Conservation (phyloP, 2,329 filamentous ascomycete genomes). For the Cladophialophora bantiana region DNA sequence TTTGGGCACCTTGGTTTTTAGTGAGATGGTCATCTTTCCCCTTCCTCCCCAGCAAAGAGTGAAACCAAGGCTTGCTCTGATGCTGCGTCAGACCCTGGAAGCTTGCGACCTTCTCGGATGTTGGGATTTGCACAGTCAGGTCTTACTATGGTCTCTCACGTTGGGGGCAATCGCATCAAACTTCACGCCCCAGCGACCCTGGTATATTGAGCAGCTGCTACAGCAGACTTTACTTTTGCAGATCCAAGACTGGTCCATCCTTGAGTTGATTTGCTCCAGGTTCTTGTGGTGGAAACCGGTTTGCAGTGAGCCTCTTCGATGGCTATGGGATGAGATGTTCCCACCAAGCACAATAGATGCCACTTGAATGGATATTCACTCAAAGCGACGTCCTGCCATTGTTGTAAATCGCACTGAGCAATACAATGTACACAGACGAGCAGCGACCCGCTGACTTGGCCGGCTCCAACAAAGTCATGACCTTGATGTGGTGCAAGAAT, state of each 20-base stretch:
- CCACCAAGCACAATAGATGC: conserved; percentile 4
- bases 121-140: conserved; percentile 30
- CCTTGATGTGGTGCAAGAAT: neutral
- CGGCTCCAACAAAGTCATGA: neutral
- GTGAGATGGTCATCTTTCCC: conserved; percentile 35
- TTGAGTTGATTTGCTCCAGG: conserved; percentile 28
- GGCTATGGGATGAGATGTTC: conserved; percentile 30
- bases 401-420: neutral
- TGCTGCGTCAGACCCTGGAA: conserved; percentile 28
- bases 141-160: conserved; percentile 33
- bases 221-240: conserved; percentile 22
- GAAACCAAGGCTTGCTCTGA: conserved; percentile 23
- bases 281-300: conserved; percentile 36
- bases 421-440: neutral
- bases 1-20: conserved; percentile 30
- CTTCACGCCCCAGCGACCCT: conserved; percentile 21
- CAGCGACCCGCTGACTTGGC: neutral
- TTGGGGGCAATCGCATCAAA: conserved; percentile 30
- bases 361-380: neutral
- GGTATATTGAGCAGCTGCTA: conserved; percentile 30
- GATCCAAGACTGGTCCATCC: conserved; percentile 25
- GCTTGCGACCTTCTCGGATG: conserved; percentile 16
- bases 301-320: conserved; percentile 26
- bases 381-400: neutral
- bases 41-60: conserved; percentile 29